Conservation (phyloP, 345 rosid genomes). For the Carallia brachiata region DNA sequence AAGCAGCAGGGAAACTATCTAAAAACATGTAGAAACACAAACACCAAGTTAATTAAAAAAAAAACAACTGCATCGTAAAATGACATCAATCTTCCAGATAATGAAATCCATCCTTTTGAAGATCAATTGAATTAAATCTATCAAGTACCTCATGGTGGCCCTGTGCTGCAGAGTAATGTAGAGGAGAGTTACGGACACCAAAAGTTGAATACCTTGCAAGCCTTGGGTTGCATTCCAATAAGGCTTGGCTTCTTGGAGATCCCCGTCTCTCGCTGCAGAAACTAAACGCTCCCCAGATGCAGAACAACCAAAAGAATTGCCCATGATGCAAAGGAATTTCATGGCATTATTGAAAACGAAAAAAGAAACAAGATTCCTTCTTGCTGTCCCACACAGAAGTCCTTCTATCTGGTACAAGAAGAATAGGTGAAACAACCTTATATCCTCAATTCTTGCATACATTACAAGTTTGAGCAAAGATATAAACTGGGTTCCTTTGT, state of each 20-base stretch:
- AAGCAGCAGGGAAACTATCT: conserved; percentile 91
- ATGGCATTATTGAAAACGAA: conserved; percentile 23
- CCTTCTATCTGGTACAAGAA: background rate
- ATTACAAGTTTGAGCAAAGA: background rate
- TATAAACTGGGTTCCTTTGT: background rate
- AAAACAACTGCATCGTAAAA: too few relatives aligned
- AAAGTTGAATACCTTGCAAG: conserved; percentile 91
- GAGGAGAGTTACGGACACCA: conserved; percentile 92
- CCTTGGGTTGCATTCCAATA: conserved; percentile 88
- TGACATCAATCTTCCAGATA: background rate
- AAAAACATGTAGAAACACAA: conserved; percentile 19
- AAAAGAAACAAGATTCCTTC: background rate
- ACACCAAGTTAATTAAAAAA: conserved; percentile 12
- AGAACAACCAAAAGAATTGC: conserved; percentile 96
- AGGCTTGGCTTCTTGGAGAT: conserved; percentile 94
- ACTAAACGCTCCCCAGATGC: conserved; percentile 98
- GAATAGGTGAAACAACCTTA: background rate
- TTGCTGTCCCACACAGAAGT: conserved; percentile 4
- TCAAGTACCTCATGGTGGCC: conserved; percentile 89
- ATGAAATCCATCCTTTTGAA: background rate
- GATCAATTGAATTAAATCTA: background rate
- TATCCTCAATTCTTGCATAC: background rate
- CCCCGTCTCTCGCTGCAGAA: conserved; percentile 98
- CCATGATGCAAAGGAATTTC: conserved; percentile 82
- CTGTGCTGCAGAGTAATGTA: conserved; percentile 97